phyloP scores from a whole-genome alignment of 495 filamentous ascomycete species.

The Aspergillus mulundensis region DNA sequence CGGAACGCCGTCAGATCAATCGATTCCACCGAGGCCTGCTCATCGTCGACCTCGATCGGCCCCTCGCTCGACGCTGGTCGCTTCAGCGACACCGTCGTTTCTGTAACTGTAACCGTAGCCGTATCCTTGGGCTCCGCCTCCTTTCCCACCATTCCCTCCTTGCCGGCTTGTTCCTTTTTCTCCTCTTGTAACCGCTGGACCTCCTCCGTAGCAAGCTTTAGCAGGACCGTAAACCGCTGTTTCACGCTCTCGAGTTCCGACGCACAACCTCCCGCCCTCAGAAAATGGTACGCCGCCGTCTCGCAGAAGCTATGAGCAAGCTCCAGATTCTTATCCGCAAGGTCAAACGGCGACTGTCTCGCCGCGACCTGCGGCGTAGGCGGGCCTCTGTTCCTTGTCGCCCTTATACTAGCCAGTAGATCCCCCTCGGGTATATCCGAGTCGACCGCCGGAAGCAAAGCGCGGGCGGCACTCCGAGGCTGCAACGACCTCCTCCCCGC shows the following conservation, averaged over 20 bases:
- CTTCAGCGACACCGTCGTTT: conserved; percentile 8
- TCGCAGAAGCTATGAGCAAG: conserved; percentile 76
- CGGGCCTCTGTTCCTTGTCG: conserved; percentile 24
- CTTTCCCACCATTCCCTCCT: conserved; percentile 13
- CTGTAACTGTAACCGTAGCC: conserved; percentile 1
- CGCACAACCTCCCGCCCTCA: conserved; percentile 76
- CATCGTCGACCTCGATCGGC: conserved; percentile 44
- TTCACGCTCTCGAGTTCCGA: conserved; percentile 68
- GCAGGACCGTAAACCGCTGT: conserved; percentile 43
- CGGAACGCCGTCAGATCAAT: conserved; percentile 44
- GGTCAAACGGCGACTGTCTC: conserved; percentile 52
- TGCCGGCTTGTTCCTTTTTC: conserved; percentile 23
- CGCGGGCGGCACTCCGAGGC: background rate
- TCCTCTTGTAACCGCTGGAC: conserved; percentile 36
- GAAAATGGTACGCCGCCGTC: conserved; percentile 78
- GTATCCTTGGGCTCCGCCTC: conserved; percentile 9
- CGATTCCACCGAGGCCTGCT: conserved; percentile 33
- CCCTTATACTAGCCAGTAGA: conserved; percentile 28
- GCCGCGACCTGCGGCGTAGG: conserved; percentile 2
- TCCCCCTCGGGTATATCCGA: conserved; percentile 1
- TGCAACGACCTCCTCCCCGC: conserved; percentile 16
- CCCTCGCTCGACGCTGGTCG: conserved; percentile 15
- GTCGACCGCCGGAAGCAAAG: background rate
- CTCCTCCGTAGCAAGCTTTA: conserved; percentile 38
- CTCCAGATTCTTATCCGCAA: conserved; percentile 71